phyloP scores from a whole-genome alignment of 2,329 filamentous ascomycete genomes.

The Onygenales sp. region DNA sequence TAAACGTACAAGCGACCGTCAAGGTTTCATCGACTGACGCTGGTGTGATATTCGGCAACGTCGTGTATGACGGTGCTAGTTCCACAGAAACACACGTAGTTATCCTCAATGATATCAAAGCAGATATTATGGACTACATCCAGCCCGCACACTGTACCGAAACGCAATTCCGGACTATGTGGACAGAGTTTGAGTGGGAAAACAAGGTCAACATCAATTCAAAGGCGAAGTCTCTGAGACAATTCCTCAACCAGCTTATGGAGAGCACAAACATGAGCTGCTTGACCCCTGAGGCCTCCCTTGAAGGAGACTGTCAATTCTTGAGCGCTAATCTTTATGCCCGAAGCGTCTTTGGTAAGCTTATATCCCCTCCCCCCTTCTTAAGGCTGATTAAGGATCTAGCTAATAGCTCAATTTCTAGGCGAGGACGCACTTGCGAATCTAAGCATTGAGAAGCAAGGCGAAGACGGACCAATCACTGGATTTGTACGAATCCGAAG shows the following conservation, averaged over 20 bases:
- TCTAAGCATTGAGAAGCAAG: slow-evolving; percentile 94
- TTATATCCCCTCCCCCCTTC: slow-evolving; percentile 4
- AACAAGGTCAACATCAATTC: slow-evolving; percentile 99
- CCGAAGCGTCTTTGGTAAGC: slow-evolving; percentile 93
- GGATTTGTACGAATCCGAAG: slow-evolving; percentile 97
- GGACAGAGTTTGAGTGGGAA: slow-evolving; percentile 99
- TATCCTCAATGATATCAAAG: slow-evolving; percentile 94
- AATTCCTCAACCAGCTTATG: slow-evolving; percentile 92
- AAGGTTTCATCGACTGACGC: slow-evolving; percentile 98
- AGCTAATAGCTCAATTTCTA: slow-evolving; percentile 33
- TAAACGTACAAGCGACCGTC: slow-evolving; percentile 97
- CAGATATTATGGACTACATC: slow-evolving; percentile 99
- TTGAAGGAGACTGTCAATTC: slow-evolving; percentile 97
- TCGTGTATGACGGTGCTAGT: slow-evolving; percentile 90
- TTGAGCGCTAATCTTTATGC: slow-evolving; percentile 95
- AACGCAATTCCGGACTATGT: slow-evolving; percentile 99
- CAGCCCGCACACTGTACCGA: slow-evolving; percentile 94
- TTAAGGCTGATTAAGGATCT: background rate
- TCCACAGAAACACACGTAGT: slow-evolving; percentile 93
- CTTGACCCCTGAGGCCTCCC: slow-evolving; percentile 86
- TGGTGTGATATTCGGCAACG: slow-evolving; percentile 96
- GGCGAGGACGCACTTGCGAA: slow-evolving; percentile 98
- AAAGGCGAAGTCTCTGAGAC: slow-evolving; percentile 81
- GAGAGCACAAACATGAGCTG: slow-evolving; percentile 98
- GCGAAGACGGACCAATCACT: slow-evolving; percentile 87